Percentiles rank a stretch among this genome's conserved stretches.
Conservation (phyloP, 495 filamentous ascomycete genomes). For the Zalerion maritima region DNA sequence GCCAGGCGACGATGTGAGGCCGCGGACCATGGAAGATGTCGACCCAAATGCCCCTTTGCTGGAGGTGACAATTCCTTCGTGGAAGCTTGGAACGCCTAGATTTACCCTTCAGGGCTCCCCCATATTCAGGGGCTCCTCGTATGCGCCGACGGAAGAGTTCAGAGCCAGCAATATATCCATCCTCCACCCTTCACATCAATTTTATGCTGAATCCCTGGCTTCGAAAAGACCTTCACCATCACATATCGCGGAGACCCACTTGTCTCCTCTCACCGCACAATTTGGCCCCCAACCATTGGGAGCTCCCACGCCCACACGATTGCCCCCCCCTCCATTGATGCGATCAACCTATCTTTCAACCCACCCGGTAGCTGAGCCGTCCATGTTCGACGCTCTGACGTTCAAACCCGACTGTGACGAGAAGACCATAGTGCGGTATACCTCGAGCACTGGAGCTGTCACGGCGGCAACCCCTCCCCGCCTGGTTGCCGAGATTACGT, state of each 20-base stretch:
- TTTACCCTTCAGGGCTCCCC: conserved; percentile 70
- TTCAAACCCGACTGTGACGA: conserved; percentile 57
- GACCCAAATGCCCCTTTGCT: conserved; percentile 38
- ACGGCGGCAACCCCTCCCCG: conserved; percentile 81
- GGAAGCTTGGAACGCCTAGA: conserved; percentile 67
- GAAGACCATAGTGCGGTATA: conserved; percentile 72
- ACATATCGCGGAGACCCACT: conserved; percentile 1
- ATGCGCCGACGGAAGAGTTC: conserved; percentile 38
- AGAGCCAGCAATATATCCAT: conserved; percentile 30
- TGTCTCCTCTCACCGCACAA: too few species aligned
- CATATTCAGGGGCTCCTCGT: conserved; percentile 62
- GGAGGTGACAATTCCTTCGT: conserved; percentile 73
- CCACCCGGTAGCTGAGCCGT: conserved; percentile 34
- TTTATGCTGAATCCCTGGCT: conserved; percentile 2
- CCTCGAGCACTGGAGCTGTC: conserved; percentile 54
- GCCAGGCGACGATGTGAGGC: conserved; percentile 39
- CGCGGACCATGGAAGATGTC: conserved; percentile 52
- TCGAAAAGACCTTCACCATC: neutral
- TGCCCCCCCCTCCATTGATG: conserved; percentile 11
- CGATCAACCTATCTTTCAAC: conserved; percentile 29
- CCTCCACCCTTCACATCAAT: conserved; percentile 21
- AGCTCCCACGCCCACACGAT: conserved; percentile 12
- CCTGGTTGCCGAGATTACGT: conserved; percentile 95
- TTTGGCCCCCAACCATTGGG: too few species aligned
- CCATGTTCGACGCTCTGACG: conserved; percentile 69